Evolutionary conservation across 441 rosid genomes (phyloP), one percentile per base, ranked within the genome.

Genomic region (Brassica balearica): DNA sequence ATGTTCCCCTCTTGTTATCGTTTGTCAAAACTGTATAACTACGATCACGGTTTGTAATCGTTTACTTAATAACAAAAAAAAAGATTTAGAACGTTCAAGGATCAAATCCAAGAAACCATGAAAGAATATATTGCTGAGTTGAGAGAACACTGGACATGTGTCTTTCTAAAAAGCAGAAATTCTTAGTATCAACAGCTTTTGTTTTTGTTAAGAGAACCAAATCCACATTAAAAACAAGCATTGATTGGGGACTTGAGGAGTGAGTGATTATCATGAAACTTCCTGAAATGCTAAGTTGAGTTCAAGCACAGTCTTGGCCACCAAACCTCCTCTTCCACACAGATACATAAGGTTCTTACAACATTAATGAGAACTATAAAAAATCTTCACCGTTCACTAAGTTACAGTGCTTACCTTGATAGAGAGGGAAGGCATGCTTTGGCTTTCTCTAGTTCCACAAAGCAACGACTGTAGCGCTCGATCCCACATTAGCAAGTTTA

Each of bases 381-480:
- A 59, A 48, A 38, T 8, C 22, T 41, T 11, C 23, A 2, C 43
- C 3, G 14, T 60, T 17, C 8, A 34, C 8, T 8, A 34, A 46
- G 25, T 4, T 15, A 53, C 1, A 32, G 64, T 8, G 22, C 12
- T 80, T 68, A 92, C 97, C 96, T 90, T 25, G 85, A 80, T 10
- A 94, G 84, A 7, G 78, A 41, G 20, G 91, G 88, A 80, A 94
- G 80, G 69, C 86, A 80, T 36, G 73, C 76, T 73, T 94, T 94
- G 63, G 89, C 89, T 78, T 90, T 91, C 82, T 94, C 98, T 36
- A 94, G 91, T 84, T 94, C 97, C 71, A 89, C 71, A 69, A 86
- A 91, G 83, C 97, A 92, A 63, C 86, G 84, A 80, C 85, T 88
- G 85, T 85, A 94, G 0, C 96, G 92, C 75, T 92, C 96, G 78